Conservation (phyloP, 108 stramenopile genomes). For the Nannochloropsis salina region DNA sequence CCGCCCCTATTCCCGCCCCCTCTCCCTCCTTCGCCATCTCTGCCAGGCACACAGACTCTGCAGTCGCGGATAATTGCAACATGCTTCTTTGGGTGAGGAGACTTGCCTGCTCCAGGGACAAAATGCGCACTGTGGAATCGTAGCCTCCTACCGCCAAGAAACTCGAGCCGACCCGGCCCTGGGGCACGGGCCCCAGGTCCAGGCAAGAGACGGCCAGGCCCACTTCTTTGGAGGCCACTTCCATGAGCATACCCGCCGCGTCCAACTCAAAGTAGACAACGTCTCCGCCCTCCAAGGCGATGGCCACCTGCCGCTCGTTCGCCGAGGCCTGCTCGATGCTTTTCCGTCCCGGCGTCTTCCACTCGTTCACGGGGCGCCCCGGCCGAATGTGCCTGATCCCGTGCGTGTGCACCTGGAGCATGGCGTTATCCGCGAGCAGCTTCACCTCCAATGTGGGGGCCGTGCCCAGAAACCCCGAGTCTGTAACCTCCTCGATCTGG, state of each 20-base stretch:
- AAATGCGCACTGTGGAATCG: constrained; percentile 73
- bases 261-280: constrained; percentile 94
- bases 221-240: constrained; percentile 69
- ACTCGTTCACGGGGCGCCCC: constrained; percentile 62
- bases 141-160: constrained; percentile 88
- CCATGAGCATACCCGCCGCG: constrained; percentile 66
- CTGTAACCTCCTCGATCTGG: constrained; percentile 84
- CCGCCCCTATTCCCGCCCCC: constrained; percentile 45
- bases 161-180: constrained; percentile 59
- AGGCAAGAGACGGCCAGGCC: constrained; percentile 84
- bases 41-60: constrained; percentile 52
- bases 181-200: constrained; percentile 74
- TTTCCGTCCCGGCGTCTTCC: constrained; percentile 84
- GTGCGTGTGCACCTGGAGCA: constrained; percentile 80
- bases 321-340: constrained; percentile 78
- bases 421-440: constrained; percentile 68
- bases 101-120: constrained; percentile 71
- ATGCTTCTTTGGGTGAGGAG: constrained; percentile 51
- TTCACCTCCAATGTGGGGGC: constrained; percentile 82
- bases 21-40: constrained; percentile 49
- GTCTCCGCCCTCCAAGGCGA: constrained; percentile 71
- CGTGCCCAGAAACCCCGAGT: constrained; percentile 70
- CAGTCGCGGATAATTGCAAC: constrained; percentile 32
- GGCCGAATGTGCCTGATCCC: constrained; percentile 79
- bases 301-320: constrained; percentile 80